phyloP scores from a whole-genome alignment of 805 yeast genomes.

The Kluyveromyces wickerhamii region DNA sequence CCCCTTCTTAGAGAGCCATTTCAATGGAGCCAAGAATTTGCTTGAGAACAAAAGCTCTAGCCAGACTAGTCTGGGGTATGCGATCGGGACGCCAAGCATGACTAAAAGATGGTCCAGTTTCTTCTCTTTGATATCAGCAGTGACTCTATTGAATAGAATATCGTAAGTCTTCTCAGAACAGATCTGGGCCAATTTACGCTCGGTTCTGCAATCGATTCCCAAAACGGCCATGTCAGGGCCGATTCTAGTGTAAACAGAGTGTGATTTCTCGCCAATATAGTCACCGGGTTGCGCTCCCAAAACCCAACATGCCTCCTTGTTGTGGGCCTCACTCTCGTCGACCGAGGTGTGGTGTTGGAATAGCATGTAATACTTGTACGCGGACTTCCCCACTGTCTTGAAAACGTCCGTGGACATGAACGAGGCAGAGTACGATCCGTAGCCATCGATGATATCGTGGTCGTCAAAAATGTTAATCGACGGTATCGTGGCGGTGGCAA shows the following conservation, averaged over 20 bases:
- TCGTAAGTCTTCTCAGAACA: constrained; percentile 50
- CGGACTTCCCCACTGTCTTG: constrained; percentile 62
- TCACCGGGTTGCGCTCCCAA: constrained; percentile 44
- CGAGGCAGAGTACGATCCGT: constrained; percentile 72
- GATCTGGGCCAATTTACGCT: constrained; percentile 58
- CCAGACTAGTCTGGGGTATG: constrained; percentile 92
- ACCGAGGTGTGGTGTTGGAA: constrained; percentile 79
- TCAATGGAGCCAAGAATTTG: constrained; percentile 52
- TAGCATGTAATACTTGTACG: constrained; percentile 79
- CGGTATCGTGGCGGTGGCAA: constrained; percentile 78
- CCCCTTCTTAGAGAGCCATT: constrained; percentile 52
- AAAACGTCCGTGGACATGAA: constrained; percentile 72
- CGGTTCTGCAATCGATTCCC: constrained; percentile 92
- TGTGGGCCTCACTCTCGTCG: constrained; percentile 35
- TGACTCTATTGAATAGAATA: constrained; percentile 50
- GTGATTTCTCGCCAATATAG: constrained; percentile 58
- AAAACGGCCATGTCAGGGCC: constrained; percentile 66
- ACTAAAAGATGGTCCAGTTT: constrained; percentile 69
- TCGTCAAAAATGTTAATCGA: constrained; percentile 84
- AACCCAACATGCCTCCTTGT: constrained; percentile 52
- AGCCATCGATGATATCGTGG: constrained; percentile 95
- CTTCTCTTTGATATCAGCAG: constrained; percentile 42
- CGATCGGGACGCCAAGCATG: constrained; percentile 89
- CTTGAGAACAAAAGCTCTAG: constrained; percentile 69
- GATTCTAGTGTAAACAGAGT: constrained; percentile 62